Evolutionary conservation across 1,284 basidiomycete species (phyloP).

Genomic region (Tylopilus sp.): DNA sequence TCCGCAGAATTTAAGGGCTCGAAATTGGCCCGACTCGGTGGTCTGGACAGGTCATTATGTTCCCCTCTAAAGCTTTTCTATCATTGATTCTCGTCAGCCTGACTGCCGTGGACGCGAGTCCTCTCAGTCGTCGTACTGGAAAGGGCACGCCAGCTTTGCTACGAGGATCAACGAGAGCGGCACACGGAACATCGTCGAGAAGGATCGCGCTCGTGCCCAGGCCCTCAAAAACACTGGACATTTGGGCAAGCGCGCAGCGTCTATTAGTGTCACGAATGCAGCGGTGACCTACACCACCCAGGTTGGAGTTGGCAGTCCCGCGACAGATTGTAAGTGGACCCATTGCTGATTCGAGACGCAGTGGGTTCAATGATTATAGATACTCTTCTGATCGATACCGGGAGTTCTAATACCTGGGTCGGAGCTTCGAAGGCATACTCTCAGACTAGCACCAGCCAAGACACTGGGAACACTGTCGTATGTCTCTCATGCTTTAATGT

Average conservation of each 20-base stretch:
- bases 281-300: not conserved
- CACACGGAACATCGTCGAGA: constrained; percentile 14
- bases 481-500: not conserved
- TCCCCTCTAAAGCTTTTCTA: not conserved
- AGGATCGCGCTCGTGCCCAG: constrained; percentile 23
- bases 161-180: constrained; percentile 5
- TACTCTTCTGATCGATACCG: constrained; percentile 30
- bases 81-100: constrained; percentile 3
- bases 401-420: constrained; percentile 38
- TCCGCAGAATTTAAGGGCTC: too few relatives aligned
- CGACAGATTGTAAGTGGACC: not conserved
- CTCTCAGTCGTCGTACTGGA: constrained; percentile 7
- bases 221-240: not conserved
- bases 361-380: constrained; percentile 9
- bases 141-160: constrained; percentile 12
- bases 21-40: too few relatives aligned
- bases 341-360: not conserved
- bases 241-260: too few relatives aligned
- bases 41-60: not conserved
- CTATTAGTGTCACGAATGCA: not conserved
- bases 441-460: constrained; percentile 38
- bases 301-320: not conserved
- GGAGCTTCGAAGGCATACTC: constrained; percentile 35
- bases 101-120: constrained; percentile 3
- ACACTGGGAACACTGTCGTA: constrained; percentile 42